Conservation (phyloP, 75 land plant species). For the Isoetes taiwanensis region DNA sequence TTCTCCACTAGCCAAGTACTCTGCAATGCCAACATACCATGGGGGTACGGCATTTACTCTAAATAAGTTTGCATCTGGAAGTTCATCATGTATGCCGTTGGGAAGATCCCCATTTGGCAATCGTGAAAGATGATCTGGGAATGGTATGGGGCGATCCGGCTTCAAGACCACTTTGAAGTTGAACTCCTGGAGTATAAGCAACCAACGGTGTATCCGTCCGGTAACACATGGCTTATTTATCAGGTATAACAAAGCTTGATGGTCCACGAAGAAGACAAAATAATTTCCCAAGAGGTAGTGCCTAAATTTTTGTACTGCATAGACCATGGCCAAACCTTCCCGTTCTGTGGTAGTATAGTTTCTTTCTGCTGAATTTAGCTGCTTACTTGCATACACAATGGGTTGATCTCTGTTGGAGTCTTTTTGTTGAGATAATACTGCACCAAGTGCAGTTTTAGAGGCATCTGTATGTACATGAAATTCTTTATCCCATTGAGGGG, state of each 20-base stretch:
- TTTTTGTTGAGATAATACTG: slow-evolving; percentile 4
- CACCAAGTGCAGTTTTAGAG: slow-evolving; percentile 8
- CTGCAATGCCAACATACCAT: too few relatives aligned
- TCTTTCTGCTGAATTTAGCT: not conserved
- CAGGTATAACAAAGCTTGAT: not conserved
- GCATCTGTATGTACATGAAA: too few relatives aligned
- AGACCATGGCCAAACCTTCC: not conserved
- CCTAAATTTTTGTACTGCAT: not conserved
- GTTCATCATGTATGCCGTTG: too few relatives aligned
- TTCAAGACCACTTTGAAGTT: not conserved
- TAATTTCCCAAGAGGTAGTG: not conserved
- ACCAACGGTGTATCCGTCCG: not conserved
- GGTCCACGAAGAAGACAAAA: not conserved
- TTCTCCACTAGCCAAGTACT: too few relatives aligned
- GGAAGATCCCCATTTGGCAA: too few relatives aligned
- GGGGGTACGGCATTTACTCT: too few relatives aligned
- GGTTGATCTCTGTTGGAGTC: not conserved
- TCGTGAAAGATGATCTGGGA: too few relatives aligned
- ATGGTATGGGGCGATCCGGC: too few relatives aligned
- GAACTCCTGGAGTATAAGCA: not conserved
- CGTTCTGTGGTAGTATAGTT: slow-evolving; percentile 7
- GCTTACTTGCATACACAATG: not conserved
- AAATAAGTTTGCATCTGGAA: too few relatives aligned
- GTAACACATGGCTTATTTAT: not conserved
- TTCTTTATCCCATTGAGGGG: too few relatives aligned